Evolutionary conservation across 1,284 basidiomycete genomes (phyloP), one percentile per base, ranked within the genome.

Genomic region (Somion occarium): DNA sequence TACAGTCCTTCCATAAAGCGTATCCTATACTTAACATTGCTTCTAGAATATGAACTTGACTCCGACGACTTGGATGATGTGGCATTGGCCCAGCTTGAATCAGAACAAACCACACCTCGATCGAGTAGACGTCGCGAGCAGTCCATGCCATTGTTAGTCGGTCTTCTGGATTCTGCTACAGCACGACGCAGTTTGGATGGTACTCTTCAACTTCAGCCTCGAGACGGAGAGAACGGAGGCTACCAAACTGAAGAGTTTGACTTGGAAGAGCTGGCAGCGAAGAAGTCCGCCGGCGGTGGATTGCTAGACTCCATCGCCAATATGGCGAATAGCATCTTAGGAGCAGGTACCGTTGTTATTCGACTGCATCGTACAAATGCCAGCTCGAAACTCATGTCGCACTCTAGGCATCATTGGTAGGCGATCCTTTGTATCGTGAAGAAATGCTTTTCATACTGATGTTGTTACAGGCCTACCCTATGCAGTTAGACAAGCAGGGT

Each of bases 261-360:
- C 62, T 66, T 90, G 50, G 83, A 87, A 30, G 82, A 82, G 54
- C 67, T 91, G 24, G 80, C 80, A 23, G 75, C 79, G 38, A 88
- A 87, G 63, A 74, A 76, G 44, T 75, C 72, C 51, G 77, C 84
- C 2, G 91, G 91, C 22, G 92, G 93, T 24, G 85, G 86, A 0
- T 71, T 95, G 69, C 46, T 93, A 2, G 89, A 93, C 60, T 93
- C 89, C 5, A 80, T 94, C 47, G 90, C 91, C 20, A 94, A 94
- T 62, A 94, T 94, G 92, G 92, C 93, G 25, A 99, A 99, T 67
- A 95, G 93, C 4, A 98, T 99, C 48, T 74, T 99, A 22, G 96
- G 96, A 39, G 96, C 96, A 63, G 93, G 92, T 89, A 61, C 45
- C 24, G 24, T 34, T 44, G 13, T 46, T 15, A 48, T 52, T 41